A percentile compares a stretch with the other conserved stretches of the same genome.
Evolutionary conservation across 805 yeast species (phyloP).

Genomic region (Scheffersomyces ergatensis): DNA sequence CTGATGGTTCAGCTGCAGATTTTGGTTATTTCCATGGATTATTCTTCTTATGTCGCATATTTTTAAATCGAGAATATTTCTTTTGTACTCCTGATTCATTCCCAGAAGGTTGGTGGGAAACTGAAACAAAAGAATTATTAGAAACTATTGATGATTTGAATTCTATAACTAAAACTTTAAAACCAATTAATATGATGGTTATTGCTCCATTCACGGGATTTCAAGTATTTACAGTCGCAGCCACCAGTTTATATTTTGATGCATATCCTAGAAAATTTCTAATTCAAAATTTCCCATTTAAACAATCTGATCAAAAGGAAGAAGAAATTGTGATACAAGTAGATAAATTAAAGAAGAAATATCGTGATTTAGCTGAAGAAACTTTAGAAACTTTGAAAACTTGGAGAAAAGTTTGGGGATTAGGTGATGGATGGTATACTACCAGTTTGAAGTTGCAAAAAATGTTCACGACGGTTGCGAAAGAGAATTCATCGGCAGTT

Average conservation of each 20-base stretch:
- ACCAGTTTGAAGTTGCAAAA: slow-evolving; percentile 21
- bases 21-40: slow-evolving; percentile 35
- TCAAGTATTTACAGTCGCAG: slow-evolving; percentile 33
- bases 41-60: slow-evolving; percentile 28
- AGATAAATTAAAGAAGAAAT: slow-evolving; percentile 12
- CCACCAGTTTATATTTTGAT: slow-evolving; percentile 28
- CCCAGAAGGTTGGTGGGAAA: slow-evolving; percentile 26
- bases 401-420: slow-evolving; percentile 29
- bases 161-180: slow-evolving; percentile 16
- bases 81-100: slow-evolving; percentile 27
- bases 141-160: slow-evolving; percentile 20
- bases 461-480: slow-evolving; percentile 14
- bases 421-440: slow-evolving; percentile 27
- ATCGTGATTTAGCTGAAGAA: slow-evolving; percentile 17
- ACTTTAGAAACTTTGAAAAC: slow-evolving; percentile 18
- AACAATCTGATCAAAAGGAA: slow-evolving; percentile 4
- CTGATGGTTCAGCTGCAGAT: slow-evolving; percentile 25
- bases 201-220: slow-evolving; percentile 38
- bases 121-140: slow-evolving; percentile 17
- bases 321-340: slow-evolving; percentile 3
- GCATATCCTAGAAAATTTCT: slow-evolving; percentile 22
- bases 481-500: slow-evolving; percentile 8
- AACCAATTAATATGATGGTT: slow-evolving; percentile 22
- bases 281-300: not conserved
- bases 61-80: slow-evolving; percentile 34